A percentile compares a stretch with the other conserved stretches of the same genome.
Conservation (phyloP, 345 rosid species). For the Trapa incisa region DNA sequence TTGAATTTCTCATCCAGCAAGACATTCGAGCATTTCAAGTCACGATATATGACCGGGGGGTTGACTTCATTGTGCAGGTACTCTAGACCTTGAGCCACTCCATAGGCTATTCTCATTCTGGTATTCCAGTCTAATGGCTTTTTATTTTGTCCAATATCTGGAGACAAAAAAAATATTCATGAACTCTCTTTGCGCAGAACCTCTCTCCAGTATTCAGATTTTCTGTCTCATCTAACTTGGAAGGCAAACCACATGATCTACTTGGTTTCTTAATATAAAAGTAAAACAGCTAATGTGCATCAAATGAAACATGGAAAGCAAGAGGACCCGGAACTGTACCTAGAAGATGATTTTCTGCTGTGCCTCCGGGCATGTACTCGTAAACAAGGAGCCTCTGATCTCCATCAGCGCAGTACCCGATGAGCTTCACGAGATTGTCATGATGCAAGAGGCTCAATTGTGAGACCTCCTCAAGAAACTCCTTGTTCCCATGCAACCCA, state of each 20-base stretch:
- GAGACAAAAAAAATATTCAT: too few species aligned
- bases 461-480: slow-evolving; percentile 17
- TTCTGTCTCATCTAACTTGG: too few species aligned
- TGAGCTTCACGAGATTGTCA: slow-evolving; percentile 17
- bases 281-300: too few species aligned
- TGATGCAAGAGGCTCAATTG: slow-evolving; percentile 18
- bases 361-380: slow-evolving; percentile 17
- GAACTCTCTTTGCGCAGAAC: not conserved
- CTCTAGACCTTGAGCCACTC: slow-evolving; percentile 22
- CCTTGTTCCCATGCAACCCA: slow-evolving; percentile 24
- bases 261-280: too few species aligned
- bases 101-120: slow-evolving; percentile 19
- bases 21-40: slow-evolving; percentile 20
- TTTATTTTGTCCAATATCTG: slow-evolving; percentile 9
- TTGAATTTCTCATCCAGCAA: slow-evolving; percentile 13
- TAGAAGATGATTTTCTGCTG: slow-evolving; percentile 15
- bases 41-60: slow-evolving; percentile 19
- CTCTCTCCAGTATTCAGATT: too few species aligned
- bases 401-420: slow-evolving; percentile 24
- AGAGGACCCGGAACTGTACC: not conserved
- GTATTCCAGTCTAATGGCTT: slow-evolving; percentile 16
- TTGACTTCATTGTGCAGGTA: slow-evolving; percentile 20
- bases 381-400: slow-evolving; percentile 22
- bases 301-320: too few species aligned
- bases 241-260: too few species aligned